phyloP scores from a whole-genome alignment of 495 filamentous ascomycete species.

The Tuber aestivum region DNA sequence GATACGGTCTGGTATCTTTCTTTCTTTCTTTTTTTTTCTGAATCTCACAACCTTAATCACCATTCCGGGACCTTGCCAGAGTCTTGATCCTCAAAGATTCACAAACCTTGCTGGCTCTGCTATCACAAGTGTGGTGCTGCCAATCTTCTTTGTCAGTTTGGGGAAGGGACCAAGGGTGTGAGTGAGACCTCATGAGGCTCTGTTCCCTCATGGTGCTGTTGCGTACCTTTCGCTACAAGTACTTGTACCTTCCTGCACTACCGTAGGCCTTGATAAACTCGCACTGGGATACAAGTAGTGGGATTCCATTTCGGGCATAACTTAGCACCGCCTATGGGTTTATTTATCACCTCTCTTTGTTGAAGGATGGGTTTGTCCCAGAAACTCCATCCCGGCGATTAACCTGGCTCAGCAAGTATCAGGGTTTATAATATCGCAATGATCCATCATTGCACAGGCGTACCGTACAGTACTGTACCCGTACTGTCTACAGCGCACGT shows the following conservation, averaged over 20 bases:
- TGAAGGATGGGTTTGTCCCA: neutral
- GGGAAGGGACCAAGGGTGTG: neutral
- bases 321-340: neutral
- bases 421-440: neutral
- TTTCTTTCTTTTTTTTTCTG: neutral
- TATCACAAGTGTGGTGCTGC: no score
- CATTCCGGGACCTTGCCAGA: no score
- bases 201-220: neutral
- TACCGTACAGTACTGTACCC: neutral
- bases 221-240: neutral
- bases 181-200: conserved; percentile 28
- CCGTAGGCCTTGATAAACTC: neutral
- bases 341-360: neutral
- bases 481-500: neutral
- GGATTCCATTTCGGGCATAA: neutral
- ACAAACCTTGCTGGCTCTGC: neutral
- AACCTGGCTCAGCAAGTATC: neutral
- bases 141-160: neutral
- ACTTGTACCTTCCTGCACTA: no score
- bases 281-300: neutral
- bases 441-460: neutral
- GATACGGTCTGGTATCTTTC: neutral
- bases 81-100: neutral
- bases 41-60: no score
- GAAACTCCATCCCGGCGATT: neutral